Base-by-base conservation (phyloP, 768 basidiomycete species). In the Obba rivulosa region DNA sequence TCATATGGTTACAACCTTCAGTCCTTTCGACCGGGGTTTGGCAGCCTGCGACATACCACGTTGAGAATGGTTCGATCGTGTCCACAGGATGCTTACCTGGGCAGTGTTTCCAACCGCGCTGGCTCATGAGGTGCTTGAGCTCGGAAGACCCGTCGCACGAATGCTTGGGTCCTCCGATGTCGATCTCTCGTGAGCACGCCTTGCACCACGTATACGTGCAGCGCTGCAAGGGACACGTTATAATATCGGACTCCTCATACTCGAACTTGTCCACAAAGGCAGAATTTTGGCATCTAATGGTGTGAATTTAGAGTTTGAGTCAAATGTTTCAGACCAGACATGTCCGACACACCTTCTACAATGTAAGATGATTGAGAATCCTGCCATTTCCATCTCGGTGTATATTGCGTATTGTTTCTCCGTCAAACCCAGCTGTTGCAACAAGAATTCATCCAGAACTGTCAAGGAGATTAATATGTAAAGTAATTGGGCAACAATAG, bases 81-180 rank as follows among this genome's bases (percentile, higher is more conserved):
- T 31, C 17, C 23, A 3, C 14, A n/a, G 9, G 16, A 8, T 3
- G 54, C 69, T 43, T 54, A 69, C 83, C 78, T 50, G 83, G 79
- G 58, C 84, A 85, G 45, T 73, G 71, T 51, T 77, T 79, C 83
- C 83, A 85, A 5, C 81, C 81, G n/a, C 69, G 63, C 55, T 67
- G 52, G 34, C 65, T 59, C 77, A 82, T 79, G 38, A 81, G 50
- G 43, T 72, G 63, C 3, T 74, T 69, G 8, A 83, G 67, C 55
- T 83, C 82, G 2, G 68, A 68, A 11, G 76, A 68, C 3, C 78
- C 80, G 48, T 82, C 81, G 59, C 83, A 85, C 0, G 77, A 77
- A 58, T 82, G 79, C 46, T 66, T 63, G 11, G 68, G 70, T 5
- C 68, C 72, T 16, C 60, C 64, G 10, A 63, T 18, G 5, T 52